These are phyloP conservation scores for Wallacemonas sp. DNA, from an alignment of 208 protist species.

Conservation along the genomic window DNA sequence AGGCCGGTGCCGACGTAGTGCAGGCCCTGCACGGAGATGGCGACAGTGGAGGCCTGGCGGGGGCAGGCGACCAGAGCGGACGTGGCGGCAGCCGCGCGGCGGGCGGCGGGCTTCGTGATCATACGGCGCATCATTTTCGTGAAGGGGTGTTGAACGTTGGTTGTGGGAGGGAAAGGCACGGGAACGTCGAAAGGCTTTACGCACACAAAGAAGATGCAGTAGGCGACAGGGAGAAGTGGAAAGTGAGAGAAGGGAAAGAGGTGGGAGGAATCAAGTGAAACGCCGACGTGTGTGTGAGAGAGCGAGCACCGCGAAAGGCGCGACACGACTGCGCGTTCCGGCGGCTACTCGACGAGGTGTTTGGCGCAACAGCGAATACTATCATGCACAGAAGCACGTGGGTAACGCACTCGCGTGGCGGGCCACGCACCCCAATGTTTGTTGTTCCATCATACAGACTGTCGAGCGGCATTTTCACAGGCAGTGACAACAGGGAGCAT, in stretches of 20 bases:
- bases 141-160: background rate
- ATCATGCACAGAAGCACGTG: too few species aligned
- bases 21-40: constrained; percentile 65
- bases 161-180: background rate
- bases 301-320: too few species aligned
- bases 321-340: too few species aligned
- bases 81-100: constrained; percentile 24
- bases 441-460: too few species aligned
- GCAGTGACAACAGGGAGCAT: too few species aligned
- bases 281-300: too few species aligned
- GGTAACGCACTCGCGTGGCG: too few species aligned
- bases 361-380: too few species aligned
- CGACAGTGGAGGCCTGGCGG: constrained; percentile 53
- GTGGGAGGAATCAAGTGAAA: background rate
- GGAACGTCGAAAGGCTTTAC: too few species aligned
- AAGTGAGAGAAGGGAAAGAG: background rate
- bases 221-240: background rate
- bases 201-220: background rate
- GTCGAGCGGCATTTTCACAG: too few species aligned
- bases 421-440: too few species aligned
- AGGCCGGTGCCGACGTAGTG: constrained; percentile 76
- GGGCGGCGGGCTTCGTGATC: constrained; percentile 40
- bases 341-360: too few species aligned
- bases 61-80: constrained; percentile 24
- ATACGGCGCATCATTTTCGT: constrained; percentile 82